Conservation (phyloP, 257 asterid genomes). For the Paulownia fortunei region DNA sequence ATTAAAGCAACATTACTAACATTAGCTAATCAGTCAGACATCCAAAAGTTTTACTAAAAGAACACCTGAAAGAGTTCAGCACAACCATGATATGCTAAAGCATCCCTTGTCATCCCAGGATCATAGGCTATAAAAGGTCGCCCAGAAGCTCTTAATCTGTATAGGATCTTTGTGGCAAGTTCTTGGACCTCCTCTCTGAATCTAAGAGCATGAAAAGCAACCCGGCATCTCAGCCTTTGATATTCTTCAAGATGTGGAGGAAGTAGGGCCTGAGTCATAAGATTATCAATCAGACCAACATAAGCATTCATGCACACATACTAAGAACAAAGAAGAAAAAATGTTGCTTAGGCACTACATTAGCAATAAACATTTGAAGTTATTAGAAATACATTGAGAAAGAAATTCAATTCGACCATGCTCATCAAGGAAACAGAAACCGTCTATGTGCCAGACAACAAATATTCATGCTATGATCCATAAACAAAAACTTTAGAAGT, state of each 20-base stretch:
- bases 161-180: constrained; percentile 81
- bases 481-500: neutral
- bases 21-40: constrained; percentile 15
- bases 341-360: neutral
- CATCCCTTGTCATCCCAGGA: constrained; percentile 97
- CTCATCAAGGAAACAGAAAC: neutral
- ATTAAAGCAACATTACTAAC: neutral
- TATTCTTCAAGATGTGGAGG: constrained; percentile 83
- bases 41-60: constrained; percentile 25
- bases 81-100: constrained; percentile 94
- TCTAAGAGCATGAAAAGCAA: constrained; percentile 84
- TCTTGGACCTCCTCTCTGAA: constrained; percentile 90
- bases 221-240: constrained; percentile 95
- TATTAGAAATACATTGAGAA: neutral
- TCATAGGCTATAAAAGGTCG: constrained; percentile 93
- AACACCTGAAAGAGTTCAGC: constrained; percentile 98
- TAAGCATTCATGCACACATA: neutral
- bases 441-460: neutral
- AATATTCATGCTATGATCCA: neutral
- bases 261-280: constrained; percentile 64
- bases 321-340: neutral
- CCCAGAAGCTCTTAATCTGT: constrained; percentile 81
- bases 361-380: neutral
- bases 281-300: constrained; percentile 4
- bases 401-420: neutral